Base-by-base conservation (phyloP, 345 rosid species). In the Abelmoschus esculentus region DNA sequence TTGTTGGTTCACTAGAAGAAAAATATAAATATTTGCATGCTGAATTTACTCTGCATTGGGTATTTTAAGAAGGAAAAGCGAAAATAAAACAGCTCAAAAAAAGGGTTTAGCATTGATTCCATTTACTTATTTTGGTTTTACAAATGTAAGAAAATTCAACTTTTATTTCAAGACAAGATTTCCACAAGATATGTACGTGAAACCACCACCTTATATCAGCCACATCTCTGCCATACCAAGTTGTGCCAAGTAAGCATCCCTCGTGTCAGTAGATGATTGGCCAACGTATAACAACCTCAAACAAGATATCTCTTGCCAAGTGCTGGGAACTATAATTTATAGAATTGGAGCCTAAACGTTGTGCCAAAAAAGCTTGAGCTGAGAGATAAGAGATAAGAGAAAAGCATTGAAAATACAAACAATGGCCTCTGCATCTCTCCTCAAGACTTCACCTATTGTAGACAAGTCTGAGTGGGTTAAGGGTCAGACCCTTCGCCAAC, bases 401-500 rank as follows among this genome's bases (percentile, higher is more conserved):
- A 34, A 11, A 14, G 7, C 14, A 19, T 47, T 42, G 32, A 64
- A 64, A 19, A 40, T 29, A 0, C 32, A n/a, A 52, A 75, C 18
- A 52, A 93, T 93, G 98, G 96, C 98, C 71, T 83, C 97, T 40
- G 87, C 96, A 56, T 88, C 98, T 74, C 85, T 91, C 29, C 86
- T 89, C 79, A 93, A 88, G 79, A 87, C 98, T 2, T 87, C 98
- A 18, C 87, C 87, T 6, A 87, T 89, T 42, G 84, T 90, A 65
- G 90, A 86, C 89, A 89, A 88, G 84, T 89, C 97, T 26, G 95
- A 89, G 60, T 91, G 88, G 82, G 77, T 93, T 14, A 89, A 86
- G 80, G 97, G 91, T 32, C 90, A 82, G 75, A 69, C 81, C 73
- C 79, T 89, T 66, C 95, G 95, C 72, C 82, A 80, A 67, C 80